These are phyloP conservation scores for Yarrowia hollandica DNA, from an alignment of 805 yeast genomes.

Conservation along the genomic window DNA sequence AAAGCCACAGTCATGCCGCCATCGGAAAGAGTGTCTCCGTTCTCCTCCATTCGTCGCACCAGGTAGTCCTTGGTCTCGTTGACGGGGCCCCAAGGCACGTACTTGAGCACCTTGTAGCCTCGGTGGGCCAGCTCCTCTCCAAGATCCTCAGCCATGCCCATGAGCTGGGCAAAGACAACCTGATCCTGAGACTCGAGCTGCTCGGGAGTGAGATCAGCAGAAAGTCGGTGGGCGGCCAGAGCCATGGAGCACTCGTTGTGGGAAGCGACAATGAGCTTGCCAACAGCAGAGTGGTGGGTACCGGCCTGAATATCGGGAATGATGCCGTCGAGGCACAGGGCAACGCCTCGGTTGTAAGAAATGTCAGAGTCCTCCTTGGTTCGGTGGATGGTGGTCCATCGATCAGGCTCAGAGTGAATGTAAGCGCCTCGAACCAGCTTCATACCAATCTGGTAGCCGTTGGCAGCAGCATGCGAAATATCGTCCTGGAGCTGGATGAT, in stretches of 20 bases:
- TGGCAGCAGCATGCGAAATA: conserved; percentile 57
- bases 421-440: conserved; percentile 96
- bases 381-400: conserved; percentile 65
- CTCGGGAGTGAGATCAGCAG: conserved; percentile 34
- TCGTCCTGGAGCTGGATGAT: conserved; percentile 61
- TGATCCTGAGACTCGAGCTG: conserved; percentile 34
- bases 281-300: conserved; percentile 56
- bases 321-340: conserved; percentile 60
- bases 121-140: conserved; percentile 70
- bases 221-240: conserved; percentile 61
- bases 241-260: conserved; percentile 81
- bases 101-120: conserved; percentile 78
- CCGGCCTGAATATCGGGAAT: conserved; percentile 47
- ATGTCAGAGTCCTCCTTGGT: conserved; percentile 79
- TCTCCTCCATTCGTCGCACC: conserved; percentile 87
- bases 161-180: conserved; percentile 81
- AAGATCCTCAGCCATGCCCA: conserved; percentile 94
- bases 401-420: conserved; percentile 80
- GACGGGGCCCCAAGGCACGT: conserved; percentile 98
- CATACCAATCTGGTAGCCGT: conserved; percentile 73
- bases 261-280: conserved; percentile 76
- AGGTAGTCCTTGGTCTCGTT: conserved; percentile 88
- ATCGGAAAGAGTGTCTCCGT: conserved; percentile 84
- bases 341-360: conserved; percentile 71
- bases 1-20: conserved; percentile 38